These are phyloP conservation scores for Effrenium voratum DNA, from an alignment of 73 alveolate species.

Conservation along the genomic window DNA sequence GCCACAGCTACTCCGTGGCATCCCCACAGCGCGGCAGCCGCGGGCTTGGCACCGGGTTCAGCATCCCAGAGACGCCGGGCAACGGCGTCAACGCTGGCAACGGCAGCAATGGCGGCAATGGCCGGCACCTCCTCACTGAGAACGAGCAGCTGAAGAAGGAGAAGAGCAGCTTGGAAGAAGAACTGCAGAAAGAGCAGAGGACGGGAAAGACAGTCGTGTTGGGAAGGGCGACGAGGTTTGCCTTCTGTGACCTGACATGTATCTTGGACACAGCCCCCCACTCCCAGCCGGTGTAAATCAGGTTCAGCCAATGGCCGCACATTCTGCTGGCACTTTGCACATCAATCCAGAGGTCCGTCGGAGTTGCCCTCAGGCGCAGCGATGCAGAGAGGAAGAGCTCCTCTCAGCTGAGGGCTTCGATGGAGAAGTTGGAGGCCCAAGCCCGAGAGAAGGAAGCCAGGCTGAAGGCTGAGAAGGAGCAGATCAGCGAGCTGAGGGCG, in stretches of 20 bases:
- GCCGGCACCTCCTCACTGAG: slow-evolving; percentile 8
- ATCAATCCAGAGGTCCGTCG: too few species aligned
- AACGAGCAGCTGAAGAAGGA: slow-evolving; percentile 21
- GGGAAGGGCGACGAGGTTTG: too few species aligned
- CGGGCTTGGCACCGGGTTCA: too few species aligned
- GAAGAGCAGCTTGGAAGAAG: slow-evolving; percentile 15
- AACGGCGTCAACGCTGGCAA: not conserved
- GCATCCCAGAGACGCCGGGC: not conserved
- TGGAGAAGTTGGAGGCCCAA: slow-evolving; percentile 19
- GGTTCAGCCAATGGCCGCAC: too few species aligned
- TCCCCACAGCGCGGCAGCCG: slow-evolving; percentile 25
- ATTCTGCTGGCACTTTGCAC: too few species aligned
- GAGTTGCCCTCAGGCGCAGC: too few species aligned
- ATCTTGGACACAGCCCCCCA: too few species aligned
- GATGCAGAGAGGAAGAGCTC: slow-evolving; percentile 21
- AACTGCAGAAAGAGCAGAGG: not conserved
- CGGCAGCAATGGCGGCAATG: not conserved
- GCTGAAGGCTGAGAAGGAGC: slow-evolving; percentile 18
- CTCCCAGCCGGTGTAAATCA: too few species aligned
- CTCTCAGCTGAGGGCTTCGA: not conserved
- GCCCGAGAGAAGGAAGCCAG: not conserved
- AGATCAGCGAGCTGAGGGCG: not conserved
- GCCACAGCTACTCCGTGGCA: not conserved
- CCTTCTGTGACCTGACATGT: too few species aligned
- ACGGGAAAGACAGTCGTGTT: too few species aligned